Evolutionary conservation across 306 rosid genomes (phyloP), one percentile per base, ranked within the genome.

Genomic region (Cucumis cinereus): DNA sequence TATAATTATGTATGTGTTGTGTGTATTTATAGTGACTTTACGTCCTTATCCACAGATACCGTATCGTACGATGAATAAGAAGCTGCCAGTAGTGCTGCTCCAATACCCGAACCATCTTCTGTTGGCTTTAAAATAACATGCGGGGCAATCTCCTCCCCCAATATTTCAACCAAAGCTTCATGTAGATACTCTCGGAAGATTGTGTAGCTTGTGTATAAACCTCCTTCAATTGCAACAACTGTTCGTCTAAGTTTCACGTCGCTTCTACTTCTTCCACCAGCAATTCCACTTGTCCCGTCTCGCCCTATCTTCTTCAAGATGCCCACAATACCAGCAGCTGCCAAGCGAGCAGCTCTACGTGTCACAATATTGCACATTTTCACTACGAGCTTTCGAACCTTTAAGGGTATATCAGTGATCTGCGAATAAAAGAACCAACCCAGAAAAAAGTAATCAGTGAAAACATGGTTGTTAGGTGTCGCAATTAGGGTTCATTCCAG

Each of bases 231-330:
- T 5, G 98, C 92, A 52, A 91, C 91, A 2, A 90, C 96, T 23
- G 92, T 86, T 84, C 97, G 87, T 75, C 64, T 88, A 85, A 85
- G 85, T 82, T 82, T 87, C 55, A 60, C 54, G 58, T 89, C 90
- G 12, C 85, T 84, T 84, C 86, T 91, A 81, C 81, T 84, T 79
- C 96, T 87, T 40, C 92, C 90, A 7, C 96, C 97, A 0, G 96
- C 82, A 61, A 89, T 84, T 55, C 98, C 97, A 3, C 95, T 91
- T 43, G 92, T 89, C 23, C 98, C 97, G 3, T 91, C 98, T 64
- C 94, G 82, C 26, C 98, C 97, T 0, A 91, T 91, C 90, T 93
- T 93, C 85, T 93, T 93, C 83, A 93, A 80, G 84, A 91, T 91
- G 35, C 98, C 97, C 20, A 85, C 93, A 8, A 91, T 87, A 12